A percentile compares a stretch with the other conserved stretches of the same genome.
Evolutionary conservation across 768 basidiomycete genomes (phyloP).

Genomic region (Mycena rebaudengoi): DNA sequence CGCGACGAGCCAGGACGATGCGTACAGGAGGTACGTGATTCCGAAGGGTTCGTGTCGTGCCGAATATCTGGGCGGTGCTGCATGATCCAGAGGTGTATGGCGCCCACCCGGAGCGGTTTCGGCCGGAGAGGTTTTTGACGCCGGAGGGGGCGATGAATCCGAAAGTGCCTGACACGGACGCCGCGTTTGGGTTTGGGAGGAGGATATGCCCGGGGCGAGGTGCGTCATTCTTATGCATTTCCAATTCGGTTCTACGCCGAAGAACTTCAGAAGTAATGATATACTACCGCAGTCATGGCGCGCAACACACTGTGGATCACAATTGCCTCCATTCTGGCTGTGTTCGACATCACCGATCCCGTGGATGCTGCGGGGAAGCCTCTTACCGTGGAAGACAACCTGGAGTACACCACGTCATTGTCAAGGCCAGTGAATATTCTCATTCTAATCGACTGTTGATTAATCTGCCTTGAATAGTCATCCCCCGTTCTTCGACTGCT

Average conservation of each 20-base stretch:
- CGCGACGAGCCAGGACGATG: conserved; percentile 39
- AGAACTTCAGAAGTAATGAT: neutral
- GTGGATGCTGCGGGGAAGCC: neutral
- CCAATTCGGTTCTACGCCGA: neutral
- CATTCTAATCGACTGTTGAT: neutral
- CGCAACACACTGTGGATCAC: neutral
- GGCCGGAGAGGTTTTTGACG: conserved; percentile 23
- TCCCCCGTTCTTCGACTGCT: neutral
- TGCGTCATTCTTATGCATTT: neutral
- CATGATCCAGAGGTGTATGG: neutral
- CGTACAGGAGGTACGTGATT: conserved; percentile 42
- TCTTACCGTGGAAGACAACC: neutral
- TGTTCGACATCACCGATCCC: neutral
- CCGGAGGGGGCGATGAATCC: conserved; percentile 1
- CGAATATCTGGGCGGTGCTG: conserved; percentile 36
- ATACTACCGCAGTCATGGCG: neutral
- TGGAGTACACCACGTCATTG: neutral
- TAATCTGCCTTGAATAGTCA: neutral
- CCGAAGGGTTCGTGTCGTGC: conserved; percentile 44
- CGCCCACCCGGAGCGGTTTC: conserved; percentile 25
- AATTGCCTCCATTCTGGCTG: neutral
- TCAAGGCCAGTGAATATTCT: neutral
- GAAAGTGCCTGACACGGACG: conserved; percentile 24
- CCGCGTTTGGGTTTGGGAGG: conserved; percentile 32
- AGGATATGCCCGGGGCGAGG: conserved; percentile 38